These are phyloP conservation scores for Lentinula guzmanii DNA, from an alignment of 768 basidiomycete species.

Conservation along the genomic window DNA sequence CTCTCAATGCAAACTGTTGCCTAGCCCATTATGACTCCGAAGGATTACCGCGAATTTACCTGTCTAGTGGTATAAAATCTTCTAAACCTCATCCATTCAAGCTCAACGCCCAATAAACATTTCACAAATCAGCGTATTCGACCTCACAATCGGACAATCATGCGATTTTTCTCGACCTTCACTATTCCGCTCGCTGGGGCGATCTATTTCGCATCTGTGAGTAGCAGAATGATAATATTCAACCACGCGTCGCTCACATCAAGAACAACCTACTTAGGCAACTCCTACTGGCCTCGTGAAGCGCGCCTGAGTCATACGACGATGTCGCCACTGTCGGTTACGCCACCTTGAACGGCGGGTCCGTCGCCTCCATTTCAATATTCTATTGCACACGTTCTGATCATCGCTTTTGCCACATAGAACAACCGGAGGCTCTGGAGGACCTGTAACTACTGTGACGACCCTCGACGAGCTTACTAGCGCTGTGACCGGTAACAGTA, in stretches of 20 bases:
- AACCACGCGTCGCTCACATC: background rate
- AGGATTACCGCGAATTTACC: background rate
- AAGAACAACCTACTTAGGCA: background rate
- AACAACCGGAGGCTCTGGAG: conserved; percentile 39
- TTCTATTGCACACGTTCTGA: background rate
- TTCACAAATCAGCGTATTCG: background rate
- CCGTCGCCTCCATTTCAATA: background rate
- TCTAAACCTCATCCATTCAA: background rate
- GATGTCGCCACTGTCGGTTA: conserved; percentile 35
- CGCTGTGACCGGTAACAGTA: conserved; percentile 33
- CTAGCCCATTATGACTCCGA: background rate
- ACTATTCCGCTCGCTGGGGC: background rate
- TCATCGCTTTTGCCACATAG: conserved; percentile 13
- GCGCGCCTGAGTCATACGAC: conserved; percentile 27
- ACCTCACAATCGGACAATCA: background rate
- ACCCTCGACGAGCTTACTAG: conserved; percentile 33
- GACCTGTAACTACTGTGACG: conserved; percentile 35
- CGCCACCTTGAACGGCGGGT: conserved; percentile 23
- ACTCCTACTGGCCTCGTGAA: conserved; percentile 15
- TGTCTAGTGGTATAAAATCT: background rate
- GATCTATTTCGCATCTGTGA: background rate
- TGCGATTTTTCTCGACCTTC: background rate
- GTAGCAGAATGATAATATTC: background rate
- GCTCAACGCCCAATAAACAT: background rate
- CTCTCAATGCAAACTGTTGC: background rate